phyloP scores from a whole-genome alignment of 208 protist species.

The Leishmania guyanensis region DNA sequence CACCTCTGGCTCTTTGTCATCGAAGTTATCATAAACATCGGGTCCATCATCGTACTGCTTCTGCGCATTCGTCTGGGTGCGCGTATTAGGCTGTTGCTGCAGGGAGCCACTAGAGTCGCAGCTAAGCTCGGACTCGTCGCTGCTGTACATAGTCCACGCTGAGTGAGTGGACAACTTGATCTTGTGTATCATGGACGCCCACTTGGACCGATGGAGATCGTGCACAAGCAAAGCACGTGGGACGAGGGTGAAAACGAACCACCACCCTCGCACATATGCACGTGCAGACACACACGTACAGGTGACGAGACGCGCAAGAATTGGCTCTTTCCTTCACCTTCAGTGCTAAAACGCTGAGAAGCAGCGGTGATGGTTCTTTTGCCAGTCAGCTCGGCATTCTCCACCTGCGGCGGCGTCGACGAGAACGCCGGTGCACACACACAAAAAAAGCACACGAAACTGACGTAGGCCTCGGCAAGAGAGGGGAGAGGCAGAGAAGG shows the following conservation, averaged over 20 bases:
- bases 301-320: background rate
- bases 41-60: background rate
- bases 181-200: background rate
- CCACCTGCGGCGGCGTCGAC: background rate
- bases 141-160: background rate
- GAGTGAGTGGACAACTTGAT: background rate
- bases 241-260: background rate
- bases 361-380: background rate
- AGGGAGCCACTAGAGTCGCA: constrained; percentile 2
- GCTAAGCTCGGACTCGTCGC: constrained; percentile 16
- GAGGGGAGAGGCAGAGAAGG: background rate
- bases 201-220: background rate
- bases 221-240: background rate
- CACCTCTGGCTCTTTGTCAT: background rate
- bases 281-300: background rate
- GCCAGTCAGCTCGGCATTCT: background rate
- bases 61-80: background rate
- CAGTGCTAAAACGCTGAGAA: background rate
- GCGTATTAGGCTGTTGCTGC: background rate
- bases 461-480: background rate
- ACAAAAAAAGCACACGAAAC: background rate
- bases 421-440: background rate
- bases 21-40: background rate
- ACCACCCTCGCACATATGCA: background rate
- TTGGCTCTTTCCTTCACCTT: background rate